A percentile compares a stretch with the other conserved stretches of the same genome.
phyloP scores from a whole-genome alignment of 2,329 filamentous ascomycete species.

The Aureobasidium sp. region DNA sequence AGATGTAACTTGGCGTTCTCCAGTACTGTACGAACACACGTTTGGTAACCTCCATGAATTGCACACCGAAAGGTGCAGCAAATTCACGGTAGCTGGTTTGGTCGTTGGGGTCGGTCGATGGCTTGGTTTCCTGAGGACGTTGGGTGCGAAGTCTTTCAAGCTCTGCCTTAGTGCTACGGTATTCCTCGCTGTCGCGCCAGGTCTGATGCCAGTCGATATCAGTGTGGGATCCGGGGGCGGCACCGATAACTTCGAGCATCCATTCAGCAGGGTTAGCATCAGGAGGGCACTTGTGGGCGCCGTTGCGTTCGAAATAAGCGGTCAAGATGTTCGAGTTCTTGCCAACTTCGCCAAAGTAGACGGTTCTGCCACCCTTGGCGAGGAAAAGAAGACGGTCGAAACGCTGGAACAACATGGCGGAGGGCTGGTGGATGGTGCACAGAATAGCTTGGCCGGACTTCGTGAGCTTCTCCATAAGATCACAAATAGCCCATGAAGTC shows the following conservation, averaged over 20 bases:
- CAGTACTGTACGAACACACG: conserved; percentile 90
- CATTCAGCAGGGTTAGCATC: conserved; percentile 76
- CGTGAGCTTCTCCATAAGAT: conserved; percentile 81
- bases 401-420: conserved; percentile 86
- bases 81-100: conserved; percentile 60
- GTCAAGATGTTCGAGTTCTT: conserved; percentile 61
- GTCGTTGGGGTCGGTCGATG: conserved; percentile 16
- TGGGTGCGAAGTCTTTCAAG: conserved; percentile 40
- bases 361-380: conserved; percentile 65
- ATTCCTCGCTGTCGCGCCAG: conserved; percentile 38
- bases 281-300: conserved; percentile 56
- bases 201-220: conserved; percentile 45
- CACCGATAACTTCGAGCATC: conserved; percentile 58
- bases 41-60: conserved; percentile 59
- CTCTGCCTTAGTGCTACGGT: conserved; percentile 38
- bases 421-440: conserved; percentile 98
- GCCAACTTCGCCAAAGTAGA: conserved; percentile 78
- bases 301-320: conserved; percentile 69
- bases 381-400: conserved; percentile 79
- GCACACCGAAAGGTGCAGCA: conserved; percentile 63
- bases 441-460: conserved; percentile 86
- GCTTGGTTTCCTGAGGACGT: conserved; percentile 30
- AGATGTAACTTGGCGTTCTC: conserved; percentile 84
- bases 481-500: conserved; percentile 86
- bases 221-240: conserved; percentile 43